Base-by-base conservation (phyloP, 1,284 basidiomycete species). In the Pascua sp. region DNA sequence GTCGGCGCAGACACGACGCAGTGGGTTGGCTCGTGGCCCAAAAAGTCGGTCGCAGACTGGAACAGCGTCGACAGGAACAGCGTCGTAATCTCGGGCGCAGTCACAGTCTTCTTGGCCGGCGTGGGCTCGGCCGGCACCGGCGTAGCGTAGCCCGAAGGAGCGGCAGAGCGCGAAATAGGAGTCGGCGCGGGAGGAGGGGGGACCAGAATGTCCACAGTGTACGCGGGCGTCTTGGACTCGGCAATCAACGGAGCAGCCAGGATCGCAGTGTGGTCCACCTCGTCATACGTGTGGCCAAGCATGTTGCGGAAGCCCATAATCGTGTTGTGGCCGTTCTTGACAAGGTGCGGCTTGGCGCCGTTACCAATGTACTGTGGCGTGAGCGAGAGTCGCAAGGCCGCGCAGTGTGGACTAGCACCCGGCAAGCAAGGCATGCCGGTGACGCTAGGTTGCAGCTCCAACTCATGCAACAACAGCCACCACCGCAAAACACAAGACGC, bases 311-410 rank as follows among this genome's bases (percentile, higher is more conserved):
- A 98, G 11, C 89, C 89, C 51, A 87, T 87, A 70, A 98, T 94
- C 41, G 94, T 96, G 78, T 98, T 98, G 73, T 87, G 82, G 5
- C 89, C 82, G 77, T 98, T 98, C 78, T 97, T 94, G 37, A 98
- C 89, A 49, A 98, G 87, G 74, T 98, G 95, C 11, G 86, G 88
- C 70, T 88, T 91, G 51, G 95, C 95, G 73, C 94, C 91, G 79
- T 92, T 96, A 66, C 95, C 95, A 55, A 96, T 89, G 80, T 98
- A 98, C 24, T 32, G 24, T 3, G 24, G 24, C 90, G 94, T 68
- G 4, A 46, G 18, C 42, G 38, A 37, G 36, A 18, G 47, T 43
- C 37, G 13, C n/a, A 11, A 42, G 15, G 12, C 11, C 17, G 17
- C n/a, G 11, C 24, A 8, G 40, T 41, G 12, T 49, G 5, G n/a